Conservation (phyloP, 2,329 filamentous ascomycete species). For the Rhinocladiella similis region DNA sequence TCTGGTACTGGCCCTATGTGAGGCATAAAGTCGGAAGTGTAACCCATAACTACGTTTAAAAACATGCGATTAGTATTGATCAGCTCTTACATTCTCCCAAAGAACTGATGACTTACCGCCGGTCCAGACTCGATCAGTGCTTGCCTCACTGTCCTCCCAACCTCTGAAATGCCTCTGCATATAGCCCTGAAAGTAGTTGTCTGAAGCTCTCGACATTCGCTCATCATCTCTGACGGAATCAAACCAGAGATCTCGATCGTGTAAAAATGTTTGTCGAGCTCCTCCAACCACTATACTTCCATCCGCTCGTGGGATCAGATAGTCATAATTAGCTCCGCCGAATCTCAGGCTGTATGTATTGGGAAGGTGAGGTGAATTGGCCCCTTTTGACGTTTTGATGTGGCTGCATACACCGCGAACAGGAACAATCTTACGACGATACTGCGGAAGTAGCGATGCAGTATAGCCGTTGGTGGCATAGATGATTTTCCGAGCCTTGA, state of each 20-base stretch:
- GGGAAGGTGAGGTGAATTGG: too few relatives aligned
- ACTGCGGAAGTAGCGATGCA: constrained; percentile 67
- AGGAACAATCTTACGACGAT: constrained; percentile 72
- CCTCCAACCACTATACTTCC: constrained; percentile 62
- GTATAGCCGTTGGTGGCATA: constrained; percentile 84
- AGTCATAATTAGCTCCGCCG: constrained; percentile 33
- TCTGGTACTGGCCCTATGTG: constrained; percentile 52
- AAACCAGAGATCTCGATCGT: constrained; percentile 46
- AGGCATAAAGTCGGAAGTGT: constrained; percentile 49
- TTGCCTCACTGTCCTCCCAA: constrained; percentile 37
- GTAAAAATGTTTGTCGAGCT: constrained; percentile 47
- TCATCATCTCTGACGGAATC: constrained; percentile 42
- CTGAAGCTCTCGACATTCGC: constrained; percentile 46
- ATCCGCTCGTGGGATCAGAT: constrained; percentile 60
- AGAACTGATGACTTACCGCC: constrained; percentile 32
- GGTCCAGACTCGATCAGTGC: constrained; percentile 37
- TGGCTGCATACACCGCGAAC: constrained; percentile 48
- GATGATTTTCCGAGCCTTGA: constrained; percentile 66
- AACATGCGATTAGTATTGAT: not conserved
- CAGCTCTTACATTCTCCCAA: not conserved
- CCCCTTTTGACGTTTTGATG: not conserved
- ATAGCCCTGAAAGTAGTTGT: constrained; percentile 40
- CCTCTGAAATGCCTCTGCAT: constrained; percentile 38
- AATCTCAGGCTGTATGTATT: too few relatives aligned
- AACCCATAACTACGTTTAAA: constrained; percentile 48